These are phyloP conservation scores for Phytophthora idaei DNA, from an alignment of 352 stramenopile genomes.

Conservation along the genomic window DNA sequence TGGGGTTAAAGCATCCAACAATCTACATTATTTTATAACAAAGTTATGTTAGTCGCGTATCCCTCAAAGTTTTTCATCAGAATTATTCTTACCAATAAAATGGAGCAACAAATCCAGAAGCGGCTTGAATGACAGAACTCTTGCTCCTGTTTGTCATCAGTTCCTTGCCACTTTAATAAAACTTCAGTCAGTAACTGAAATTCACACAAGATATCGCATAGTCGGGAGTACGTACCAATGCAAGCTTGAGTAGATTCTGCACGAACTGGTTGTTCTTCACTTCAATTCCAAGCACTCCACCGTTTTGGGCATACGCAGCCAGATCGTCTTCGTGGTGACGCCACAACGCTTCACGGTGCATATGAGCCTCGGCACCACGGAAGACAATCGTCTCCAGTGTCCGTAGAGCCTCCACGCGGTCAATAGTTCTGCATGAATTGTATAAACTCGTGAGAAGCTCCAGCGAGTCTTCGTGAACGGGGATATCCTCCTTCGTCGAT, in stretches of 20 bases:
- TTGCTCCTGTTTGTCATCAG: slow-evolving; percentile 65
- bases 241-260: slow-evolving; percentile 60
- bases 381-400: slow-evolving; percentile 82
- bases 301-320: slow-evolving; percentile 52
- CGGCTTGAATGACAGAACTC: slow-evolving; percentile 80
- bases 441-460: slow-evolving; percentile 63
- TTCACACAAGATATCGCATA: not conserved
- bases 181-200: slow-evolving; percentile 7
- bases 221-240: slow-evolving; percentile 44
- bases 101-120: slow-evolving; percentile 86
- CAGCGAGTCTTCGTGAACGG: slow-evolving; percentile 76
- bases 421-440: slow-evolving; percentile 59
- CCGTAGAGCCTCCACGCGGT: slow-evolving; percentile 73
- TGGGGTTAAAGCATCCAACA: slow-evolving; percentile 75
- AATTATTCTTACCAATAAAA: slow-evolving; percentile 66
- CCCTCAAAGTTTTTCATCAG: not conserved
- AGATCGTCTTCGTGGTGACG: slow-evolving; percentile 59
- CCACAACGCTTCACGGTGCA: slow-evolving; percentile 80
- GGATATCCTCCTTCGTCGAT: slow-evolving; percentile 84
- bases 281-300: slow-evolving; percentile 74
- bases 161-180: slow-evolving; percentile 47
- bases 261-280: slow-evolving; percentile 66
- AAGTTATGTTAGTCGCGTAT: not conserved
- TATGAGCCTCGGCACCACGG: slow-evolving; percentile 76
- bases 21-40: slow-evolving; percentile 23